Evolutionary conservation across 306 rosid species (phyloP), one percentile per base, ranked within the genome.

Genomic region (Oemleria cerasiformis): DNA sequence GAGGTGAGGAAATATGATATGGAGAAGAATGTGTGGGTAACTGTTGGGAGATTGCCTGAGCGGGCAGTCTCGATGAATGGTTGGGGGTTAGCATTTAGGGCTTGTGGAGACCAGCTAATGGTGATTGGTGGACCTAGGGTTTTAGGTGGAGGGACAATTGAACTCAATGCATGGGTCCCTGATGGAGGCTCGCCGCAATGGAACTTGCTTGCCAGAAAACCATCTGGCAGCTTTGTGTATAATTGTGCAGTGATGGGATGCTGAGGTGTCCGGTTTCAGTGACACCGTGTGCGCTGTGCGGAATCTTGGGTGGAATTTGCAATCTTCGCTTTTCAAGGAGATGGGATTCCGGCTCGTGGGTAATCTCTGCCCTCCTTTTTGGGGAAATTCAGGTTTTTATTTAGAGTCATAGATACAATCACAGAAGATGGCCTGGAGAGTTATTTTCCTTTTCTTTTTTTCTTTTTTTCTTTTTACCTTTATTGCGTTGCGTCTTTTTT

Each of bases 171-270:
- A 73, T 88, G 92, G 86, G 63, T 77, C 42, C 89, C 88, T 21
- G 63, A 56, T 53, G 92, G 76, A 61, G 86, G 80, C 47, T 78
- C 81, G 11, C 84, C 82, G 0, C 78, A 69, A 1, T 91, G 96
- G 96, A 66, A 91, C 60, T 20, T 82, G 63, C 88, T 91, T 15
- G 92, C 77, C 8, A 74, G 70, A 19, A 86, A 72, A 72, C 62
- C 44, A 15, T 77, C 78, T 0, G 86, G 87, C 36, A 79, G 74
- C 63, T 91, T 88, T 71, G 96, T 91, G 73, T 85, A 80, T 74
- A 91, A 91, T 74, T 91, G 92, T 67, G 80, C 92, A 0, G 92
- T 88, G 60, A 88, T 91, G 97, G 96, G 92, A 80, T 91, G 97
- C 74, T 91, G 82, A 88, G 66, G 68, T 36, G 69, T 64, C 68